Conservation (phyloP, 1,284 basidiomycete genomes). For the Cystobasidium sp. region DNA sequence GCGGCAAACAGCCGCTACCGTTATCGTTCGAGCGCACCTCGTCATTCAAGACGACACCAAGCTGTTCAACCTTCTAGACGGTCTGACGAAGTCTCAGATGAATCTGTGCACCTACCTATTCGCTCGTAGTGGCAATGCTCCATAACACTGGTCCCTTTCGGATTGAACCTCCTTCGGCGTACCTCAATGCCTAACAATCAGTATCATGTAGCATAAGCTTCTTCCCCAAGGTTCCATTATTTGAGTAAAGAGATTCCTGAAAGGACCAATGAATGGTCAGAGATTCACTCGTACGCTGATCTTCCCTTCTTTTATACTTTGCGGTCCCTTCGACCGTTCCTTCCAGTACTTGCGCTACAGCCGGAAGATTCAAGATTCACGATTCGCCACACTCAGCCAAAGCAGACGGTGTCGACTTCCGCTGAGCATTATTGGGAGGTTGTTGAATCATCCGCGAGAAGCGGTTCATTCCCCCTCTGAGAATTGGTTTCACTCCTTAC, state of each 20-base stretch:
- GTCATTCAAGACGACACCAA: slow-evolving; percentile 45
- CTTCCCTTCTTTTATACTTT: no score
- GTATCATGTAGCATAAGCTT: slow-evolving; percentile 19
- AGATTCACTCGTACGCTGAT: no score
- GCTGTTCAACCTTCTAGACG: slow-evolving; percentile 46
- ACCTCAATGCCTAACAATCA: background rate
- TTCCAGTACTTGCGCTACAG: no score
- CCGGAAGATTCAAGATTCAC: no score
- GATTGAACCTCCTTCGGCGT: background rate
- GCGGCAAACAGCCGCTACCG: slow-evolving; percentile 45
- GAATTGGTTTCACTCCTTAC: no score
- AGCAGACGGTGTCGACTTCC: no score
- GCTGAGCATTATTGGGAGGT: no score
- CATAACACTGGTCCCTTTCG: slow-evolving; percentile 2
- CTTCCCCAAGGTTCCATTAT: background rate
- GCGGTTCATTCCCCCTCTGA: no score
- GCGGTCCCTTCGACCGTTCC: no score
- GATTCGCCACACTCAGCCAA: no score
- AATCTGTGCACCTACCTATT: slow-evolving; percentile 49
- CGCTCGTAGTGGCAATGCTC: slow-evolving; percentile 17
- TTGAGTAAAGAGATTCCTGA: background rate
- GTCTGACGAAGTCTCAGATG: slow-evolving; percentile 47
- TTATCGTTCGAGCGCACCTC: slow-evolving; percentile 46
- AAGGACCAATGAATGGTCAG: no score
- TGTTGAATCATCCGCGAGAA: no score